Conservation (phyloP, 179 eudicot species). For the Silene coronaria region DNA sequence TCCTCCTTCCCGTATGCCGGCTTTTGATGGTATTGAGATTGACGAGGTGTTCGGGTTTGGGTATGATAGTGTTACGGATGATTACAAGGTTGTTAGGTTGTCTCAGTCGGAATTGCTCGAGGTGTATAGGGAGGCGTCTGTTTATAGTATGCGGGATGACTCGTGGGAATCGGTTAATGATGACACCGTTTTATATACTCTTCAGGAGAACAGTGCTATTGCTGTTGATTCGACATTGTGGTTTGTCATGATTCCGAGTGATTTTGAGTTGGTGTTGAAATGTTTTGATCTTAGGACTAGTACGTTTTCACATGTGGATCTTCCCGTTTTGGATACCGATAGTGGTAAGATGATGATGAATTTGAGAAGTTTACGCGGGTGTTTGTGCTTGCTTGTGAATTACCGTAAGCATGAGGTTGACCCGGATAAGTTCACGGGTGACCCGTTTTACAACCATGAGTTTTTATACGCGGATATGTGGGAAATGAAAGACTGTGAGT, state of each 20-base stretch:
- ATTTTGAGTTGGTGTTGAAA: too few species aligned
- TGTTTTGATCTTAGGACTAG: slow-evolving; percentile 9
- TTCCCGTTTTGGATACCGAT: not conserved
- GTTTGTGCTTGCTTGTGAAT: not conserved
- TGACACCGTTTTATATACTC: not conserved
- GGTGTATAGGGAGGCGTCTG: too few species aligned
- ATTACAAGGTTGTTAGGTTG: not conserved
- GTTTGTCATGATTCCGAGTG: not conserved
- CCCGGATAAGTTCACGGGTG: too few species aligned
- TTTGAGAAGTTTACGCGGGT: not conserved
- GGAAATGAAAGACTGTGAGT: slow-evolving; percentile 15
- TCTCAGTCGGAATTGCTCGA: not conserved
- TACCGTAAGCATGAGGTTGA: not conserved
- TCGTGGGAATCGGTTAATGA: not conserved
- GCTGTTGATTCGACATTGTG: not conserved
- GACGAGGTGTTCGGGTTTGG: too few species aligned
- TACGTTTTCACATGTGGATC: not conserved
- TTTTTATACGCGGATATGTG: not conserved
- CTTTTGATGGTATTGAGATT: too few species aligned
- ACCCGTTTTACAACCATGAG: too few species aligned
- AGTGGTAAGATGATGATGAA: not conserved
- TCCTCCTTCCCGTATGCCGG: too few species aligned
- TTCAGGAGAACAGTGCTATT: not conserved
- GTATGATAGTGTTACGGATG: not conserved
- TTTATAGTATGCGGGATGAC: not conserved